Percentiles rank a stretch among this genome's conserved stretches.
Conservation (phyloP, 352 stramenopile genomes). For the Lagenidium giganteum region DNA sequence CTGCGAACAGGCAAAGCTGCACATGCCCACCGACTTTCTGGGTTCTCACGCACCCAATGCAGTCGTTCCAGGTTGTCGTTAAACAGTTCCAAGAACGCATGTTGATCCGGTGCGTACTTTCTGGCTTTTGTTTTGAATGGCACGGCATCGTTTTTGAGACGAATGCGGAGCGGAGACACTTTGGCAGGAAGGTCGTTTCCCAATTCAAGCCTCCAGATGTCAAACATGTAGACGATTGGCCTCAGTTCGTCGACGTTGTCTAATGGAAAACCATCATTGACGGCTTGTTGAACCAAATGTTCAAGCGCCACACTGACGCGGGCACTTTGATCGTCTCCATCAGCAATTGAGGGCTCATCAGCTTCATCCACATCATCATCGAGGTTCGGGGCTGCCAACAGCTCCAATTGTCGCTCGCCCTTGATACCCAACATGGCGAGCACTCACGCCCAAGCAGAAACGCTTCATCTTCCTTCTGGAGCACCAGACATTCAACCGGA, state of each 20-base stretch:
- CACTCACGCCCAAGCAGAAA: too few species aligned
- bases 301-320: too few species aligned
- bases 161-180: background rate
- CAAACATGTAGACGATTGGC: constrained; percentile 7
- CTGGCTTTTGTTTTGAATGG: constrained; percentile 2
- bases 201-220: constrained; percentile 5
- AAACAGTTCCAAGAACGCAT: background rate
- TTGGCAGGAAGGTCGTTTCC: background rate
- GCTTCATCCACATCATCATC: too few species aligned
- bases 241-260: constrained; percentile 2
- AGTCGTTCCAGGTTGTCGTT: background rate
- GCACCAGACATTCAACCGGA: background rate
- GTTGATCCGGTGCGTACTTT: constrained; percentile 2
- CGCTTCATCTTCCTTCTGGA: too few species aligned
- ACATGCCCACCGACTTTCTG: background rate
- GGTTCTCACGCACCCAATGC: constrained; percentile 2
- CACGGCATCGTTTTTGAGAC: constrained; percentile 1
- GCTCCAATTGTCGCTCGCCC: too few species aligned
- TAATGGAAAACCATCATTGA: constrained; percentile 5
- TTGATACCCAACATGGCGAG: too few species aligned
- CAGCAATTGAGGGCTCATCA: too few species aligned
- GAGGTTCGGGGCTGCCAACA: too few species aligned
- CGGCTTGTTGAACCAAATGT: constrained; percentile 3
- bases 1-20: constrained; percentile 2
- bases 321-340: too few species aligned